These are phyloP conservation scores for Musa itinerans DNA, from an alignment of 176 grass and related monocot species.

Conservation along the genomic window DNA sequence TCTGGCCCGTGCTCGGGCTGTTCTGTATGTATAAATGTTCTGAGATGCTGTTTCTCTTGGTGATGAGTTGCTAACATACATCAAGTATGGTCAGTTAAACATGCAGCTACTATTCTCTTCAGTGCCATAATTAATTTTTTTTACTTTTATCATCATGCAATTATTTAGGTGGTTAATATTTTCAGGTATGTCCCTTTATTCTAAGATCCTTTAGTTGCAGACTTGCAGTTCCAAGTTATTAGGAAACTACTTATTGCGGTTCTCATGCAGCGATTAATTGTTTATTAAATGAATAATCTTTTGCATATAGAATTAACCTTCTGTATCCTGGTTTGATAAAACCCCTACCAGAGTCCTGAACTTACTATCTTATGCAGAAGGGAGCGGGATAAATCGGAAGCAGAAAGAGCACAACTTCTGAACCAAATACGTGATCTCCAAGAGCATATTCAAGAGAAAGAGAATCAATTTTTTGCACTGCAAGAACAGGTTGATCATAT, in stretches of 20 bases:
- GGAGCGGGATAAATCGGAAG: slow-evolving; percentile 85
- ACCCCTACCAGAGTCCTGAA: not conserved
- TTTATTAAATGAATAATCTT: slow-evolving; percentile 2
- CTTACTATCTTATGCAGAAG: slow-evolving; percentile 56
- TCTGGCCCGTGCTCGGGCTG: too few species aligned
- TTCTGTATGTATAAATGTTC: too few species aligned
- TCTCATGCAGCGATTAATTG: not conserved
- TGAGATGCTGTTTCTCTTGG: too few species aligned
- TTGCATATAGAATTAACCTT: not conserved
- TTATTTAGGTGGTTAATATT: too few species aligned
- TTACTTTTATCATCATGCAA: too few species aligned
- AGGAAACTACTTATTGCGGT: not conserved
- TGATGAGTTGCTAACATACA: too few species aligned
- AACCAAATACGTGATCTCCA: slow-evolving; percentile 88
- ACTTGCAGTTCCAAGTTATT: too few species aligned
- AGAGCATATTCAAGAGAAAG: slow-evolving; percentile 75
- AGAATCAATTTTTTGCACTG: slow-evolving; percentile 70
- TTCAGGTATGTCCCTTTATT: too few species aligned
- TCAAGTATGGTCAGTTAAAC: too few species aligned
- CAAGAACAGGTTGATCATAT: slow-evolving; percentile 69
- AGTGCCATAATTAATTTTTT: too few species aligned
- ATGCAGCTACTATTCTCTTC: too few species aligned
- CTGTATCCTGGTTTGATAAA: not conserved
- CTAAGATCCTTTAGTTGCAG: too few species aligned
- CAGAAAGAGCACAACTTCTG: slow-evolving; percentile 79